Conservation (phyloP, 768 basidiomycete genomes). For the Psilocybe cubensis region DNA sequence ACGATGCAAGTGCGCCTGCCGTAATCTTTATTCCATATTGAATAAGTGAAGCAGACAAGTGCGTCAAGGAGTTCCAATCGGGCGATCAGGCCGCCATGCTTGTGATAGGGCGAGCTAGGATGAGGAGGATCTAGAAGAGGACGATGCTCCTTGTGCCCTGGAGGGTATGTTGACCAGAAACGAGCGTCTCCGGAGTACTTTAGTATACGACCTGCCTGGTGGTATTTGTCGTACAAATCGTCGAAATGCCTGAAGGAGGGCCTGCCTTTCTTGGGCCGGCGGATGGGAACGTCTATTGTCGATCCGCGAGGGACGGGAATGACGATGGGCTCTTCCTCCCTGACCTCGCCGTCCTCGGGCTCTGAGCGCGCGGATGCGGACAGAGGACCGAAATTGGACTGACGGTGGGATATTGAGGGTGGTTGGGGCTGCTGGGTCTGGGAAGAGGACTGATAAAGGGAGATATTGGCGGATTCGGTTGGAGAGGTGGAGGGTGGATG, state of each 20-base stretch:
- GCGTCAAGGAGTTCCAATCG: constrained; percentile 82
- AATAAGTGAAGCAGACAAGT: constrained; percentile 81
- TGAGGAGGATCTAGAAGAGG: constrained; percentile 67
- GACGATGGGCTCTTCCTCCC: constrained; percentile 43
- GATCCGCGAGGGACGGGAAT: constrained; percentile 24
- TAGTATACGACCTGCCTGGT: constrained; percentile 69
- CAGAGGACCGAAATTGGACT: constrained; percentile 26
- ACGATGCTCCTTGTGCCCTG: constrained; percentile 64
- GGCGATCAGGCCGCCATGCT: constrained; percentile 74
- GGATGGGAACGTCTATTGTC: constrained; percentile 55
- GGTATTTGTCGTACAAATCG: constrained; percentile 69
- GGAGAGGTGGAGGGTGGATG: constrained; percentile 24
- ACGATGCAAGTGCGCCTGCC: constrained; percentile 54
- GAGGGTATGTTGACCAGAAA: constrained; percentile 73
- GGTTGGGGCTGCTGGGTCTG: constrained; percentile 25
- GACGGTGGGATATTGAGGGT: constrained; percentile 27
- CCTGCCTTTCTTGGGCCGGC: constrained; percentile 68
- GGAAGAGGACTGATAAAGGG: neutral
- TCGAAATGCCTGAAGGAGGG: constrained; percentile 53
- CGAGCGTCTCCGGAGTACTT: constrained; percentile 86
- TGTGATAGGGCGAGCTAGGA: constrained; percentile 72
- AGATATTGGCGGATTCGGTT: too few relatives aligned
- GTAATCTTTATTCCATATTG: constrained; percentile 80
- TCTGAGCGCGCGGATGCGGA: constrained; percentile 37
- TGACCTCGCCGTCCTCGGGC: constrained; percentile 60